Base-by-base conservation (phyloP, 768 basidiomycete genomes). In the Sutorius australiensis region DNA sequence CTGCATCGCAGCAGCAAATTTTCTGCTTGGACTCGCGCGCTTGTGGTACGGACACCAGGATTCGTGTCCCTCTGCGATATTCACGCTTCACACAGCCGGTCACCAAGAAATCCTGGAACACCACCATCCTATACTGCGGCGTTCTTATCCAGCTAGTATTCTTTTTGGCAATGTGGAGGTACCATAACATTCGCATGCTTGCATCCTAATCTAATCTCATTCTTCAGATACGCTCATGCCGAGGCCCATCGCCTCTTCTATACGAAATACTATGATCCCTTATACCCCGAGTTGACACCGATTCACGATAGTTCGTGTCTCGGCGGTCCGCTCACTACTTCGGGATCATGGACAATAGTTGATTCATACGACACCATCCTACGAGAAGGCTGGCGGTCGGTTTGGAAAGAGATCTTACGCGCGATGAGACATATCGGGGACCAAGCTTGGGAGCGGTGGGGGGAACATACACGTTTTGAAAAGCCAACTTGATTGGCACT, bases 241-340 rank as follows among this genome's bases (percentile, higher is more conserved):
- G 70, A 43, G 65, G 80, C 85, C 41, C 75, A 67, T 61, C 73
- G 79, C 21, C 71, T 82, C 30, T 90, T 87, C 68, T 74, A 89
- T 60, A 86, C 83, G 55, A 84, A 80, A 53, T 90, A 89, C 59
- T 89, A 86, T 61, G 87, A 92, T 64, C 84, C 89, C 51, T 82
- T 87, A 70, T 80, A 87, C 64, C 83, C 86, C 14, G 84, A 89
- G 61, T 76, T 89, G 48, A 79, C 87, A 64, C 68, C 84, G 40
- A 45, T 79, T 75, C 70, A 65, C 67, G 60, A 53, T 27, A 54
- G 37, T 45, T 58, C 68, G 48, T 60, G 50, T 51, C 63, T 64
- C 42, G 50, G 56, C 6, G 60, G 73, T 64, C 54, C 70, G 63
- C 61, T 66, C 70, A 61, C 65, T 61, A 57, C 66, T 63, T 63